Evolutionary conservation across 2,329 filamentous ascomycete species (phyloP), one percentile per base, ranked within the genome.

Genomic region (Lasiodiplodia citricola): DNA sequence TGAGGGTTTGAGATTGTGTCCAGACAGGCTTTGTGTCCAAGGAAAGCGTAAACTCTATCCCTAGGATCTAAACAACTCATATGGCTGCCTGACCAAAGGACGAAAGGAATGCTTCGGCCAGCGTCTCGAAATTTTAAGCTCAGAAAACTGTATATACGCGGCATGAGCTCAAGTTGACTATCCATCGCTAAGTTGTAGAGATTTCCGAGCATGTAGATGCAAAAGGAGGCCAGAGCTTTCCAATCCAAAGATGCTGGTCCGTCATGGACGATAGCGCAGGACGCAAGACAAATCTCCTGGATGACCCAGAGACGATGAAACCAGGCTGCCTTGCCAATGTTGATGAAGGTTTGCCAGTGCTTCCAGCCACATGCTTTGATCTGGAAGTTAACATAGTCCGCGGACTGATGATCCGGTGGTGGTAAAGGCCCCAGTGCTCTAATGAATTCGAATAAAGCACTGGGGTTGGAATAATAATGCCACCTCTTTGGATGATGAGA

Each of bases 201-300:
- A n/a, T n/a, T n/a, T n/a, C n/a, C n/a, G n/a, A n/a, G 18, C 51
- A 28, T 14, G 2, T 3, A 35, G 0, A 5, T 0, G 18, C 5
- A 35, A 23, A 41, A 25, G 0, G 13, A 16, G 3, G 58, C n/a
- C 7, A 50, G 3, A 10, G 16, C 0, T n/a, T 6, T 2, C 67
- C 67, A 68, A 13, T 13, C 13, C 13, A 57, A 0, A 2, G 21
- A 52, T 1, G 38, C 47, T 11, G 51, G 11, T 18, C 66, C 66
- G 23, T 10, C 66, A 8, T 65, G 21, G 2, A 68, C 5, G 0
- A 23, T 38, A 0, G 58, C 56, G 0, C 37, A 25, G 18, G n/a
- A 21, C 2, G 50, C 57, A 11, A 68, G 44, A 3, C 41, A 18
- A 4, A 68, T 28, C 18, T 65, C 67, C 47, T 68, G 67, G 1